phyloP scores from a whole-genome alignment of 129 eudicot genomes.

The Chrysanthemum makinoi region DNA sequence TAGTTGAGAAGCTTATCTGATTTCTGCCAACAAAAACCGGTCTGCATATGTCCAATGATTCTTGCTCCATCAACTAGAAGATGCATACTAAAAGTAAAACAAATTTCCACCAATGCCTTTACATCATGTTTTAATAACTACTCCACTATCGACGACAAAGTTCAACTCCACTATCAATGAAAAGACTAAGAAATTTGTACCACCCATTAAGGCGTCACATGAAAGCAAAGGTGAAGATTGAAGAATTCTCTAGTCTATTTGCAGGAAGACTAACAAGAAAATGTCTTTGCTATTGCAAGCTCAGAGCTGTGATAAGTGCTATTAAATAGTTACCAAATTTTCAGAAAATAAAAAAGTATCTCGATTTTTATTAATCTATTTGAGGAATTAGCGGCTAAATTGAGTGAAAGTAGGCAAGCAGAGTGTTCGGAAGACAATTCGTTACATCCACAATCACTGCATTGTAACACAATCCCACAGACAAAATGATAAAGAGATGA shows the following conservation, averaged over 20 bases:
- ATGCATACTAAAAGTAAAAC: neutral
- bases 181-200: neutral
- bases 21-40: neutral
- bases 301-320: neutral
- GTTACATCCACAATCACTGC: neutral
- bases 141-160: too few relatives aligned
- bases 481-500: neutral
- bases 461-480: conserved; percentile 2
- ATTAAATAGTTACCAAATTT: neutral
- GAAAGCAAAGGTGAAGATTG: conserved; percentile 19
- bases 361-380: too few relatives aligned
- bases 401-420: neutral
- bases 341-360: too few relatives aligned
- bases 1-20: neutral
- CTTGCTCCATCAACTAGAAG: too few relatives aligned
- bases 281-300: neutral
- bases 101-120: too few relatives aligned
- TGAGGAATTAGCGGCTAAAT: too few relatives aligned
- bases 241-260: neutral
- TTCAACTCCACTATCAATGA: neutral
- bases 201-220: neutral
- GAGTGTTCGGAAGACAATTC: neutral
- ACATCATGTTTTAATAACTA: too few relatives aligned
- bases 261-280: neutral
- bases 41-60: conserved; percentile 5